A percentile compares a stretch with the other conserved stretches of the same genome.
These are phyloP conservation scores for Cryptosporidium meleagridis DNA, from an alignment of 169 alveolate genomes.

Conservation along the genomic window DNA sequence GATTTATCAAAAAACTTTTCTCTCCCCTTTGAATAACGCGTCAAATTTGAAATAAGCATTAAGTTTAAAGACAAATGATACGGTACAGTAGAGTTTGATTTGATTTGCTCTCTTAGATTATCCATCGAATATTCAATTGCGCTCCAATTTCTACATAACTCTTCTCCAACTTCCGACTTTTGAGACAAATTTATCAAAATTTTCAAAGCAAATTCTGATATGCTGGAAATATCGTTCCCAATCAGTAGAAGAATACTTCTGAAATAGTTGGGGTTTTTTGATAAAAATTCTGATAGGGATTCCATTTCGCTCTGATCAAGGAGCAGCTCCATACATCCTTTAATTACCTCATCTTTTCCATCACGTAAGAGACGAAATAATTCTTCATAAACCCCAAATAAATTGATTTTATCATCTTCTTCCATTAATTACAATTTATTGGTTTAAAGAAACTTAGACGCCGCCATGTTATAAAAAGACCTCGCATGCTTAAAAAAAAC, in stretches of 20 bases:
- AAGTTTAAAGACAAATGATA: constrained; percentile 24
- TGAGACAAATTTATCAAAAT: constrained; percentile 47
- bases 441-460: not conserved
- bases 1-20: not conserved
- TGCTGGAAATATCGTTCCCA: constrained; percentile 5
- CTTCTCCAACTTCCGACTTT: constrained; percentile 36
- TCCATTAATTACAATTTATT: not conserved
- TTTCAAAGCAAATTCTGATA: constrained; percentile 33
- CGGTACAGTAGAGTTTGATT: constrained; percentile 17
- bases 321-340: constrained; percentile 40
- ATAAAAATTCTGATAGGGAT: not conserved
- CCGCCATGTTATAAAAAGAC: not conserved
- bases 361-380: constrained; percentile 9
- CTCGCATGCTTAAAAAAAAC: not conserved
- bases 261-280: constrained; percentile 9
- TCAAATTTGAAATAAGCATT: constrained; percentile 64
- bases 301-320: constrained; percentile 56
- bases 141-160: constrained; percentile 20
- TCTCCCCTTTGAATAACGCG: constrained; percentile 50
- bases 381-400: constrained; percentile 19
- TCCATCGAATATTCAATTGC: constrained; percentile 56
- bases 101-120: constrained; percentile 55
- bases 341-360: constrained; percentile 8
- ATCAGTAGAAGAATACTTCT: constrained; percentile 10
- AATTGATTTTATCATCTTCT: not conserved